Evolutionary conservation across 2,329 filamentous ascomycete species (phyloP), one percentile per base, ranked within the genome.

Genomic region (Cercospora canescens): DNA sequence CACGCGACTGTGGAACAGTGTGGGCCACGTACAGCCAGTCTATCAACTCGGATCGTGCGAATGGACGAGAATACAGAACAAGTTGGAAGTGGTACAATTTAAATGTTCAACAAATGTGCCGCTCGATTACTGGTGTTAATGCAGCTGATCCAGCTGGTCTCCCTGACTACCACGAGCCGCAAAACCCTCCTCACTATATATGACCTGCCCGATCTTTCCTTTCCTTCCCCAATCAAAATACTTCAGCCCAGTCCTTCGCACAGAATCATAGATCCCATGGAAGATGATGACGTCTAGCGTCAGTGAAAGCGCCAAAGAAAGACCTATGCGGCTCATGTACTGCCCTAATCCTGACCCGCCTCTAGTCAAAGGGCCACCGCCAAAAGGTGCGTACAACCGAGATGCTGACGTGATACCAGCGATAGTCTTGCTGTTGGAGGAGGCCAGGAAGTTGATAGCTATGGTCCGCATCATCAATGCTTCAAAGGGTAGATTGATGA

Each of bases 401-500:
- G 64, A 48, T 32, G 58, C 41, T 16, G 61, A 41, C 34, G 34
- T 18, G 30, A 62, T 21, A 14, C 52, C 28, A 39, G 50, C 30
- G 6, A 12, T 1, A 35, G 28, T 30, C 48, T 61, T 35, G 60
- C 56, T 39, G 63, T 63, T 28, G 6, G 66, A 28, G 3, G 69
- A 70, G 14, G 59, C 39, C 24, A 72, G n/a, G 52, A 69, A 74
- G 4, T 64, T 67, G 1, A 39, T 21, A 2, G 71, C 71, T 5
- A 73, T 64, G 1, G 67, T 67, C 7, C 72, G 69, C 39, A 74
- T 60, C 45, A 74, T 67, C 9, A 73, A 24, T 16, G 34, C 67
- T 30, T 76, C 72, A 61, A 75, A 65, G 1, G 73, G 73, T 6
- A 76, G 58, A 26, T 67, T 64, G 8, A 75, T n/a, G 3, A 73